Conservation (phyloP, 352 stramenopile species). For the Thraustochytrium sp. region DNA sequence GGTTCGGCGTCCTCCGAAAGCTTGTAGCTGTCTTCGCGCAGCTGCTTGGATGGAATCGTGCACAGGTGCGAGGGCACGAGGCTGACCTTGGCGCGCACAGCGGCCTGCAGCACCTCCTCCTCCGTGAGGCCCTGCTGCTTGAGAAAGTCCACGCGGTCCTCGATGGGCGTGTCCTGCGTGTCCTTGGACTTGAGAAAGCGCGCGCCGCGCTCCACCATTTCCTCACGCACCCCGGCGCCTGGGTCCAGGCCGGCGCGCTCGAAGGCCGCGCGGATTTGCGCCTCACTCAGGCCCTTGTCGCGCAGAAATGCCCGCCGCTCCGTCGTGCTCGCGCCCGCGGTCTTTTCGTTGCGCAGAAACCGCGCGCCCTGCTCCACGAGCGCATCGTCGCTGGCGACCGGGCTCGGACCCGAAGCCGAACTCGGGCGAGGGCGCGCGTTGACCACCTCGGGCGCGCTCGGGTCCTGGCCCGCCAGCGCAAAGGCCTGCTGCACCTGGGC, state of each 20-base stretch:
- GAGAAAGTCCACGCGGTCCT: conserved; percentile 5
- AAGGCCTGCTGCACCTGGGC: background rate
- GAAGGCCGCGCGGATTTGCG: background rate
- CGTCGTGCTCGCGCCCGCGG: background rate
- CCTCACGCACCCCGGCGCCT: background rate
- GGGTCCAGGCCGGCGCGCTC: background rate
- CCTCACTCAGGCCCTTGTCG: background rate
- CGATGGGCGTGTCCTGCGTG: background rate
- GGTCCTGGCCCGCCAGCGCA: background rate
- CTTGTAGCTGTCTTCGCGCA: background rate
- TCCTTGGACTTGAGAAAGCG: background rate
- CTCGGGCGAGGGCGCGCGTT: too few species aligned
- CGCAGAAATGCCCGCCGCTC: background rate
- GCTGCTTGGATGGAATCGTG: background rate
- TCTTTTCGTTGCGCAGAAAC: background rate
- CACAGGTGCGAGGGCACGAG: conserved; percentile 25
- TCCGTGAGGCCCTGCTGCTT: conserved; percentile 28
- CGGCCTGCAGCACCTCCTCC: conserved; percentile 14
- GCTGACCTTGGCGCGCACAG: conserved; percentile 3
- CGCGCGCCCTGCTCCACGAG: background rate
- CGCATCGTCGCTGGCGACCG: background rate
- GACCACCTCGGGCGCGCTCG: too few species aligned
- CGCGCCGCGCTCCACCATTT: conserved; percentile 14
- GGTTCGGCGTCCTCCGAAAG: background rate
- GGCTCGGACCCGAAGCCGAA: too few species aligned